Percentiles rank a stretch among this genome's conserved stretches.
Evolutionary conservation across 2,329 filamentous ascomycete species (phyloP).

Genomic region (Fusarium piperis): DNA sequence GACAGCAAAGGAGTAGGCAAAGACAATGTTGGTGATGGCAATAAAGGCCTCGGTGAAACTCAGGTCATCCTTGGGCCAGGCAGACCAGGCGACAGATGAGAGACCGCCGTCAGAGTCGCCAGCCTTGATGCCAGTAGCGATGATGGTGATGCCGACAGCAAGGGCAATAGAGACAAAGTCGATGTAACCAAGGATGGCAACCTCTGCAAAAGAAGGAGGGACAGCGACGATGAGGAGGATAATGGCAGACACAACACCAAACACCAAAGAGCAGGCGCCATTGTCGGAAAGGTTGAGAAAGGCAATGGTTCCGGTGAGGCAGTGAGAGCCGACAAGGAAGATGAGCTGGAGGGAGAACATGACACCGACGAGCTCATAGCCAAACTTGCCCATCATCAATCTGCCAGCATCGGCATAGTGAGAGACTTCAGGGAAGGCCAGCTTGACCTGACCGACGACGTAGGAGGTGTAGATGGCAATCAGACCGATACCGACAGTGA

Average conservation of each 20-base stretch:
- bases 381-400: slow-evolving; percentile 67
- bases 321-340: slow-evolving; percentile 77
- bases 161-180: slow-evolving; percentile 70
- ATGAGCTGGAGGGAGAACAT: slow-evolving; percentile 72
- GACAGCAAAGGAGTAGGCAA: slow-evolving; percentile 70
- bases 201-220: slow-evolving; percentile 59
- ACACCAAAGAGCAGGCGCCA: slow-evolving; percentile 57
- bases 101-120: slow-evolving; percentile 45
- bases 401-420: slow-evolving; percentile 75
- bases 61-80: slow-evolving; percentile 57
- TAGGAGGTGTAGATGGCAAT: slow-evolving; percentile 60
- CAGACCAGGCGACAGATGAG: slow-evolving; percentile 52
- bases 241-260: slow-evolving; percentile 57
- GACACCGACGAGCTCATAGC: slow-evolving; percentile 69
- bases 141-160: slow-evolving; percentile 73
- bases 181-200: slow-evolving; percentile 61
- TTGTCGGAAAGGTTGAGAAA: slow-evolving; percentile 72
- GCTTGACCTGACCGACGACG: slow-evolving; percentile 59
- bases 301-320: slow-evolving; percentile 75
- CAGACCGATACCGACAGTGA: slow-evolving; percentile 54
- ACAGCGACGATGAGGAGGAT: slow-evolving; percentile 58
- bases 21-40: slow-evolving; percentile 74
- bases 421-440: slow-evolving; percentile 64
- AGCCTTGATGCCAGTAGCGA: slow-evolving; percentile 66
- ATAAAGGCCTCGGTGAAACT: slow-evolving; percentile 66